Conservation (phyloP, 495 filamentous ascomycete species). For the Talaromyces adpressus region DNA sequence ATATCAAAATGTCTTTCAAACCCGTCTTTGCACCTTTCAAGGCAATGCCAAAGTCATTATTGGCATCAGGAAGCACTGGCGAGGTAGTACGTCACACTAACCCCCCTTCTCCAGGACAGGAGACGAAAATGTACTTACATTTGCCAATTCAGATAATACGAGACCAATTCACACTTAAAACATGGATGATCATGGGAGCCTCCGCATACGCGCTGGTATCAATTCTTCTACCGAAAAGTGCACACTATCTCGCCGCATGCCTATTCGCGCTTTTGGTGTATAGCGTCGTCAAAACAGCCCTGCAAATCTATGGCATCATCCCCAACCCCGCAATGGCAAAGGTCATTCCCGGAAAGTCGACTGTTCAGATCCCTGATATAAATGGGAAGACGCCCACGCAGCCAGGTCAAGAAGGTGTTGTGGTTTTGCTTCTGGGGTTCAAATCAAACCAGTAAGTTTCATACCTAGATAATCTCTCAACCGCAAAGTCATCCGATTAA, state of each 20-base stretch:
- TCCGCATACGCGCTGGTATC: slow-evolving; percentile 28
- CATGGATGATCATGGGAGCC: slow-evolving; percentile 39
- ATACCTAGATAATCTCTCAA: not conserved
- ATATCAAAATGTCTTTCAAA: not conserved
- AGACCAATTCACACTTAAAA: slow-evolving; percentile 24
- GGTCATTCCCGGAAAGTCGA: slow-evolving; percentile 25
- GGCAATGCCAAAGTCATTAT: not conserved
- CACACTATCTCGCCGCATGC: not conserved
- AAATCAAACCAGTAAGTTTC: slow-evolving; percentile 30
- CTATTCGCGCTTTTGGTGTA: slow-evolving; percentile 18
- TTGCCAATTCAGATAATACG: slow-evolving; percentile 6
- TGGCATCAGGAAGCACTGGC: not conserved
- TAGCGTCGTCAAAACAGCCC: slow-evolving; percentile 14
- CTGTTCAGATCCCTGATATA: slow-evolving; percentile 25
- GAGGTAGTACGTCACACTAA: no score
- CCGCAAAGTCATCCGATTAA: not conserved
- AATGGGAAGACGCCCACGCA: slow-evolving; percentile 22
- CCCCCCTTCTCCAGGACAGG: no score
- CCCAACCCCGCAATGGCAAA: slow-evolving; percentile 28
- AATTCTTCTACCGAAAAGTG: slow-evolving; percentile 9
- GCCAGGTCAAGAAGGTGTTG: slow-evolving; percentile 23
- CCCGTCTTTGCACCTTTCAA: not conserved
- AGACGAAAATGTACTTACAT: not conserved
- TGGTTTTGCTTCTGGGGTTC: slow-evolving; percentile 28
- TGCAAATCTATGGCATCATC: slow-evolving; percentile 19